These are phyloP conservation scores for Fraxinus ornus DNA, from an alignment of 305 asterid species.

Conservation along the genomic window DNA sequence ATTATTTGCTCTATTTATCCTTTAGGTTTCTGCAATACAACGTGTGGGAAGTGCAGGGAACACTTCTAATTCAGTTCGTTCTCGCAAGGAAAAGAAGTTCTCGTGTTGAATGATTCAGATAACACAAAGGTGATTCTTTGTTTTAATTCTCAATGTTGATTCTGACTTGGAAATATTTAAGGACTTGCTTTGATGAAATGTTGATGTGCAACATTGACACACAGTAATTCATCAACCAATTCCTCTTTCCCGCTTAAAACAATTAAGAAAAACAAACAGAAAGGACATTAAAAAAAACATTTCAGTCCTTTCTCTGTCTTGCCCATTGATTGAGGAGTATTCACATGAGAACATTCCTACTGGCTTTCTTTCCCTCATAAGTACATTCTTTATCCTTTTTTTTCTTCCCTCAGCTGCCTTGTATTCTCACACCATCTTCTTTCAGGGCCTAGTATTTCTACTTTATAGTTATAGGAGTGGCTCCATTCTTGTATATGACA, in stretches of 20 bases:
- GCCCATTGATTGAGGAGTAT: not conserved
- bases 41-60: conserved; percentile 71
- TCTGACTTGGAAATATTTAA: not conserved
- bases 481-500: not conserved
- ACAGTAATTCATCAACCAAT: not conserved
- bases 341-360: not conserved
- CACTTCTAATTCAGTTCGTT: conserved; percentile 52
- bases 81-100: conserved; percentile 72
- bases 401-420: not conserved
- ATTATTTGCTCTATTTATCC: not conserved
- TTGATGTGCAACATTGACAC: not conserved
- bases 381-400: not conserved
- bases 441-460: not conserved
- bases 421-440: not conserved
- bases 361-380: not conserved
- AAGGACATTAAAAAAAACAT: no score
- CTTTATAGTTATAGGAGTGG: not conserved
- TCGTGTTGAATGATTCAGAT: conserved; percentile 65
- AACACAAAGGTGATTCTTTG: conserved; percentile 48
- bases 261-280: not conserved
- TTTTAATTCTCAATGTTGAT: not conserved
- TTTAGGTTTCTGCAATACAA: conserved; percentile 57
- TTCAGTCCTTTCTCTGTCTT: not conserved
- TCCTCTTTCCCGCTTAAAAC: not conserved
- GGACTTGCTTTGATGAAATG: conserved; percentile 26